Evolutionary conservation across 768 basidiomycete species (phyloP), one percentile per base, ranked within the genome.

Genomic region (Suillus americanus): DNA sequence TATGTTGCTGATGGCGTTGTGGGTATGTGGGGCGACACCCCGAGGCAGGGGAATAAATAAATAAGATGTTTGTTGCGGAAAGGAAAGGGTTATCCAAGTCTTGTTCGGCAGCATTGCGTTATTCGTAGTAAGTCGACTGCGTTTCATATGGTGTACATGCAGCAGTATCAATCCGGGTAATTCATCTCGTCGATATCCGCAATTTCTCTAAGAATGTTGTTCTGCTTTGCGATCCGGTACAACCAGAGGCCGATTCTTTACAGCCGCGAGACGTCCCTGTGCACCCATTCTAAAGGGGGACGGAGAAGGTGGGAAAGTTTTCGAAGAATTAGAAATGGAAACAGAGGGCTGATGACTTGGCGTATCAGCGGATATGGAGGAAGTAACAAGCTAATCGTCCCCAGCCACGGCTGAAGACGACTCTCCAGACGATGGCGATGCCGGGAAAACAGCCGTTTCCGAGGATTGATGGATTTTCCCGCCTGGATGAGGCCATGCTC

Each of bases 161-260:
- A 6, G 4, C 33, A 35, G 14, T 6, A 48, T 23, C 23, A 48
- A 48, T 23, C 45, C 13, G 46, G 46, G 46, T 13, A 23, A 23
- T 25, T 12, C 25, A 50, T 50, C 23, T 50, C 48, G 14, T 25
- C 48, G 2, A 50, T 23, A 50, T 50, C 48, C 23, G 23, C 7
- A 55, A 37, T 35, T 23, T 56, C 5, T 23, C 16, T 57, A 40
- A 38, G 33, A 37, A 40, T 5, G 56, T 14, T 8, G 25, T 10
- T 28, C 18, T 28, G 25, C 5, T 57, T 18, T 40, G 38, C 38
- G 38, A 18, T 38, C 56, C 25, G 25, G 56, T 16, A 28, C 38
- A 57, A 57, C 56, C 25, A 57, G 56, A 28, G 56, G 38, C 38
- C 38, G 56, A n/a, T 57, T 57, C 38, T 28, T 59, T 6, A 14